These are phyloP conservation scores for Puya raimondii DNA, from an alignment of 176 grass and related monocot species.

Conservation along the genomic window DNA sequence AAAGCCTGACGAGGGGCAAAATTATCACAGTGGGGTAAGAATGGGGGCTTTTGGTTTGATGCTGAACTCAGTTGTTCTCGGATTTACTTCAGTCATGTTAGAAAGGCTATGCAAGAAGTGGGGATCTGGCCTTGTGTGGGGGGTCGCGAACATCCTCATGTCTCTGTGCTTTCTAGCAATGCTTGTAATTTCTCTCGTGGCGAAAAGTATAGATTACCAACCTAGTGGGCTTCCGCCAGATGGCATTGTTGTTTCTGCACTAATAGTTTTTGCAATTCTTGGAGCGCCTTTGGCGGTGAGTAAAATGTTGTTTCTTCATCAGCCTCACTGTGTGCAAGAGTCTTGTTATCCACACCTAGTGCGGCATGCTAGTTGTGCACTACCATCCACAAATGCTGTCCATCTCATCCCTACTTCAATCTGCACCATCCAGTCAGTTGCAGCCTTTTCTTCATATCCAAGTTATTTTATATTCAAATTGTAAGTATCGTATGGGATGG, in stretches of 20 bases:
- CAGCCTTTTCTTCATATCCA: no score
- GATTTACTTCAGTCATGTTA: slow-evolving; percentile 63
- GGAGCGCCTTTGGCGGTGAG: slow-evolving; percentile 69
- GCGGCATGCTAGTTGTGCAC: no score
- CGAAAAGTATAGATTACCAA: slow-evolving; percentile 55
- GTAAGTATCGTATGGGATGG: no score
- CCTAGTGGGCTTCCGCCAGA: slow-evolving; percentile 41
- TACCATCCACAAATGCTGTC: no score
- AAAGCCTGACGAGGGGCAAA: slow-evolving; percentile 36
- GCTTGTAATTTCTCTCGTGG: slow-evolving; percentile 78
- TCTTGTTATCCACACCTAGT: no score
- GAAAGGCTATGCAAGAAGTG: slow-evolving; percentile 84
- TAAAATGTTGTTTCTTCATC: neutral
- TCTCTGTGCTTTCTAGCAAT: slow-evolving; percentile 81
- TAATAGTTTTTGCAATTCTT: slow-evolving; percentile 74
- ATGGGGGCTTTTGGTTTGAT: slow-evolving; percentile 82
- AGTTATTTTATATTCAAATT: no score
- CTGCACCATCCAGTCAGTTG: no score
- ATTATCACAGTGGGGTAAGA: slow-evolving; percentile 72
- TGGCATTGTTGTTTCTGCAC: slow-evolving; percentile 60
- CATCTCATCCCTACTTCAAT: no score
- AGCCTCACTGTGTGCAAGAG: neutral
- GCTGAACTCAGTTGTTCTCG: slow-evolving; percentile 86
- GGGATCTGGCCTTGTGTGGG: slow-evolving; percentile 89
- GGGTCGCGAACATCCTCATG: slow-evolving; percentile 88